Conservation (phyloP, 441 rosid species). For the Croton laevigatus region DNA sequence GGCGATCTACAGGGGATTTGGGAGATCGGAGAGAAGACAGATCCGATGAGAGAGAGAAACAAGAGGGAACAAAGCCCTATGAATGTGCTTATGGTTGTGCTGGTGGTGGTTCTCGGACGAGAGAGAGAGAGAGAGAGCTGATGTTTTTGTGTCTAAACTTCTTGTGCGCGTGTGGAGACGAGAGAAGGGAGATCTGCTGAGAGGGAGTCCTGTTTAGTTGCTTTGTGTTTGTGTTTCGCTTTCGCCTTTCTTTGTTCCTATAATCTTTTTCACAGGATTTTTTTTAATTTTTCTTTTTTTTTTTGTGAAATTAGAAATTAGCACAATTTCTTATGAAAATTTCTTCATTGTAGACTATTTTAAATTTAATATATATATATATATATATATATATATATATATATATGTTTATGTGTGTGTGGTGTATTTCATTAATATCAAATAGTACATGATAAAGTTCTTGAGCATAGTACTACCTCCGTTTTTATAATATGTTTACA, state of each 20-base stretch:
- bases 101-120: not conserved
- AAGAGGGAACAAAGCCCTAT: slow-evolving; percentile 27
- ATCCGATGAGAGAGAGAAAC: slow-evolving; percentile 42
- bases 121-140: slow-evolving; percentile 35
- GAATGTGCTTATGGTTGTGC: slow-evolving; percentile 2
- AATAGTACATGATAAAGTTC: too few species aligned
- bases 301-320: too few species aligned
- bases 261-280: too few species aligned
- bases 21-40: slow-evolving; percentile 41
- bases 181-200: slow-evolving; percentile 11
- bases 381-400: too few species aligned
- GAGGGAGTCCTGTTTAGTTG: slow-evolving; percentile 8
- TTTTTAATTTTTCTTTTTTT: too few species aligned
- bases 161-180: slow-evolving; percentile 1
- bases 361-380: too few species aligned
- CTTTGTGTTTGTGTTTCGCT: not conserved
- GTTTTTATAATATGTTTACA: too few species aligned
- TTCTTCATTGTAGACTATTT: too few species aligned
- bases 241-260: not conserved
- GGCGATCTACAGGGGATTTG: slow-evolving; percentile 7
- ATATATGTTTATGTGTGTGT: too few species aligned
- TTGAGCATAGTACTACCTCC: too few species aligned
- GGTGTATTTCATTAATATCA: too few species aligned
- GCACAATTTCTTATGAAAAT: too few species aligned
- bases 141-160: slow-evolving; percentile 32